These are phyloP conservation scores for Boletus edulis DNA, from an alignment of 768 basidiomycete species.

Conservation along the genomic window DNA sequence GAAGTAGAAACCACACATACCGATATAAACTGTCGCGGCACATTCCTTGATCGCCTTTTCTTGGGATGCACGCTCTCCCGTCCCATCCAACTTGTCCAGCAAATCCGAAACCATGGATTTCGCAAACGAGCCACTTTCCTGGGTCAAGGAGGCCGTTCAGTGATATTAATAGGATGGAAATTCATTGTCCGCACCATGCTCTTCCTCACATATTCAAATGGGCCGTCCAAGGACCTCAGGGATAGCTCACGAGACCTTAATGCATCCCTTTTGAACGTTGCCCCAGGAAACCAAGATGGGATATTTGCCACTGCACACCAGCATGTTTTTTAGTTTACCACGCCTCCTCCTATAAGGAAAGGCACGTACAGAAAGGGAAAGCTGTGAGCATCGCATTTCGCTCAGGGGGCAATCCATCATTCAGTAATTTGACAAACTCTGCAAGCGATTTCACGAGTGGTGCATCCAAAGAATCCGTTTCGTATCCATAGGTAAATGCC, in stretches of 20 bases:
- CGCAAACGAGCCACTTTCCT: constrained; percentile 23
- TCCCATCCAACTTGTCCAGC: constrained; percentile 16
- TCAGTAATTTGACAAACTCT: constrained; percentile 23
- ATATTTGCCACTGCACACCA: constrained; percentile 23
- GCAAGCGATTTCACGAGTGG: constrained; percentile 26
- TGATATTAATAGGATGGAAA: background rate
- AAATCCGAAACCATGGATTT: constrained; percentile 32
- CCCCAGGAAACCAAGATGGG: constrained; percentile 31
- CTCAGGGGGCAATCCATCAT: constrained; percentile 23
- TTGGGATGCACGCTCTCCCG: constrained; percentile 10
- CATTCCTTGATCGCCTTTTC: constrained; percentile 26
- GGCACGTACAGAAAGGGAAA: constrained; percentile 28
- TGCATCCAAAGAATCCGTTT: constrained; percentile 24
- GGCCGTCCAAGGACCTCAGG: constrained; percentile 20
- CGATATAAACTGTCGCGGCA: constrained; percentile 32
- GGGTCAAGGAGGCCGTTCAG: background rate
- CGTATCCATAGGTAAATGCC: constrained; percentile 30
- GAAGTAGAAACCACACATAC: constrained; percentile 9
- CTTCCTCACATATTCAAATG: constrained; percentile 28
- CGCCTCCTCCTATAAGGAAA: background rate
- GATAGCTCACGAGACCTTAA: constrained; percentile 27
- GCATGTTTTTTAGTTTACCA: background rate
- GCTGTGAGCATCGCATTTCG: constrained; percentile 26
- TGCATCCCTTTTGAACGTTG: constrained; percentile 28
- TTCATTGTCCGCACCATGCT: constrained; percentile 20